Evolutionary conservation across 2,329 filamentous ascomycete species (phyloP), one percentile per base, ranked within the genome.

Genomic region (Phyllosticta citriasiana): DNA sequence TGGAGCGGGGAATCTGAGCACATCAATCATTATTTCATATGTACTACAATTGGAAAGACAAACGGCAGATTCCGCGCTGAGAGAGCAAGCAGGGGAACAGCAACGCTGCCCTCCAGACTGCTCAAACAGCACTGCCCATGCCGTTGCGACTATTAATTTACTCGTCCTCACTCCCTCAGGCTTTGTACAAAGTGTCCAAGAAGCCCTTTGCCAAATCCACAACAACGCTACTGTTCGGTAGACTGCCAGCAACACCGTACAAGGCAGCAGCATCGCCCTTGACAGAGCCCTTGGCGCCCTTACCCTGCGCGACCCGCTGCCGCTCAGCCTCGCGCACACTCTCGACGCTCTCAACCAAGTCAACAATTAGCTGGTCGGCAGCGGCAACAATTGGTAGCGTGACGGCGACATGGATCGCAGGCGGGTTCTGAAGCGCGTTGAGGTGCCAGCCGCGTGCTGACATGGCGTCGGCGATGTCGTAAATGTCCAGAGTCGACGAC

Each of bases 201-300:
- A 97, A 99, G 0, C 91, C 93, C 66, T 82, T 89, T 1, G 92
- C 93, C 71, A 99, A 77, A 68, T 96, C 90, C 66, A 90, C 89
- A 33, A 99, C 91, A 35, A 99, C 87, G 67, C 88, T 91, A 83
- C 97, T 97, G 73, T 99, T 95, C 1, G 94, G 94, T 74, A 99
- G 76, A 70, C 89, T 95, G 5, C 94, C 94, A 0, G 94, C 94
- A 62, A 99, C 92, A 60, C 94, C 94, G 75, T 99, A 99, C 64
- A 99, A 77, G 4, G 92, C 92, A 1, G 91, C 89, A 14, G 90
- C 86, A 72, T 96, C 89, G 1, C 90, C 90, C 67, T 85, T 82
- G 25, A 84, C 76, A 2, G 72, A 85, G 5, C 79, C 80, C 65
- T 81, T 80, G 59, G 76, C 77, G 5, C 80, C 80, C 74, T 86